A percentile compares a stretch with the other conserved stretches of the same genome.
phyloP scores from a whole-genome alignment of 2,329 filamentous ascomycete genomes.

The Thielaviopsis euricoi region DNA sequence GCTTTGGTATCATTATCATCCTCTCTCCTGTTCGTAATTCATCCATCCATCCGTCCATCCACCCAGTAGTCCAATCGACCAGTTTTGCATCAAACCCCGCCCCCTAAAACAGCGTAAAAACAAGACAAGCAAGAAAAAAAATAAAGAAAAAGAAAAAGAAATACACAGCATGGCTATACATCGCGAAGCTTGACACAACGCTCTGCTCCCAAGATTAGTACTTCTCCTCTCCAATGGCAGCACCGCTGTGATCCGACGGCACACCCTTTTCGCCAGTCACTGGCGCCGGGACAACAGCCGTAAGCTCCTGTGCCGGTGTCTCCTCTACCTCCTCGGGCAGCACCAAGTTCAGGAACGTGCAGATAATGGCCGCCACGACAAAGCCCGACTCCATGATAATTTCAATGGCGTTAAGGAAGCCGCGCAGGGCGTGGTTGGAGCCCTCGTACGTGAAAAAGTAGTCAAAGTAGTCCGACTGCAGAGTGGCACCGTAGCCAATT shows the following conservation, averaged over 20 bases:
- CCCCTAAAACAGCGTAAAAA: not conserved
- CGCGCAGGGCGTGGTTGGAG: conserved; percentile 47
- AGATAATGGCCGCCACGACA: conserved; percentile 56
- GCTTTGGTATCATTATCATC: not conserved
- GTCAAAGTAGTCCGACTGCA: conserved; percentile 50
- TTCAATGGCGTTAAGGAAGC: conserved; percentile 59
- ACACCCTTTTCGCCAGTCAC: not conserved
- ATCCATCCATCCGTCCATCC: not conserved
- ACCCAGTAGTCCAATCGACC: not conserved
- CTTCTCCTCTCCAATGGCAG: not conserved
- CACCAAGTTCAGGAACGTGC: conserved; percentile 55
- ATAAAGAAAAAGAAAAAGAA: not conserved
- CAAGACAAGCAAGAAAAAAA: not conserved
- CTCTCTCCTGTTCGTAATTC: not conserved
- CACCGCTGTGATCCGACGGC: not conserved
- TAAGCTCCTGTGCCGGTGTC: conserved; percentile 6
- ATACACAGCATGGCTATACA: too few relatives aligned
- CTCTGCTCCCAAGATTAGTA: not conserved
- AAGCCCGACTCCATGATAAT: conserved; percentile 63
- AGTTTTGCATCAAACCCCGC: not conserved
- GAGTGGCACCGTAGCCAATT: conserved; percentile 54
- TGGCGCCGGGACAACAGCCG: not conserved
- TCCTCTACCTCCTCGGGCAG: conserved; percentile 65
- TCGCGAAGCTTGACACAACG: too few relatives aligned
- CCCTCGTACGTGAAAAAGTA: conserved; percentile 59